Base-by-base conservation (phyloP, 768 basidiomycete species). In the Pulveroboletus frians region DNA sequence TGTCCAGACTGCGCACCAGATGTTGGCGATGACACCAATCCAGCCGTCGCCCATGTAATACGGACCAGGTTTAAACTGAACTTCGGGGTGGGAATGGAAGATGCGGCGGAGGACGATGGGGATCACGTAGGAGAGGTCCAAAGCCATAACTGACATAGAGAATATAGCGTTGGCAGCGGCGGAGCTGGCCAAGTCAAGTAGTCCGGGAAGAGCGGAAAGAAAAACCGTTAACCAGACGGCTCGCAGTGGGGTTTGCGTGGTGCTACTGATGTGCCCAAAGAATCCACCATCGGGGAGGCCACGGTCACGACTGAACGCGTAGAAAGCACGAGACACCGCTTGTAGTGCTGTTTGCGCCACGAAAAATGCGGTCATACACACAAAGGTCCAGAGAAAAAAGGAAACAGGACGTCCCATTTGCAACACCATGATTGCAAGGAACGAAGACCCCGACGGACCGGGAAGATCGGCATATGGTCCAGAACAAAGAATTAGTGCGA, bases 291-390 rank as follows among this genome's bases (percentile, higher is more conserved):
- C 83, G 0, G 80, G 80, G 29, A 82, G 69, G 14, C 71, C 78
- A 21, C 63, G 66, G 43, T 81, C 79, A 31, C 77, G 73, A 47
- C 75, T 76, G 65, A 84, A 76, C 9, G 82, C 83, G 56, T 77
- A 83, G 51, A 84, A 68, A 5, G 80, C 74, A 35, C 82, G 72
- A 9, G 78, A 79, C 48, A 72, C 74, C 3, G 81, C 79, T 61
- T 84, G 82, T 3, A 77, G 61, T 21, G 74, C 55, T 4, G 65
- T 62, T 51, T 79, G 78, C 14, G 73, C 75, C 15, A 80, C 80
- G 56, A 75, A 78, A 65, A 80, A 83, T 2, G 81, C 83, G n/a
- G 80, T 79, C 56, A 82, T 57, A 60, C 81, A 82, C 21, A 79
- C 77, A 55, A 77, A 74, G 8, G 69, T 70, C 82, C 82, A 84